Conservation (phyloP, 805 yeast species). For the Lipomyces yamanashiensis region DNA sequence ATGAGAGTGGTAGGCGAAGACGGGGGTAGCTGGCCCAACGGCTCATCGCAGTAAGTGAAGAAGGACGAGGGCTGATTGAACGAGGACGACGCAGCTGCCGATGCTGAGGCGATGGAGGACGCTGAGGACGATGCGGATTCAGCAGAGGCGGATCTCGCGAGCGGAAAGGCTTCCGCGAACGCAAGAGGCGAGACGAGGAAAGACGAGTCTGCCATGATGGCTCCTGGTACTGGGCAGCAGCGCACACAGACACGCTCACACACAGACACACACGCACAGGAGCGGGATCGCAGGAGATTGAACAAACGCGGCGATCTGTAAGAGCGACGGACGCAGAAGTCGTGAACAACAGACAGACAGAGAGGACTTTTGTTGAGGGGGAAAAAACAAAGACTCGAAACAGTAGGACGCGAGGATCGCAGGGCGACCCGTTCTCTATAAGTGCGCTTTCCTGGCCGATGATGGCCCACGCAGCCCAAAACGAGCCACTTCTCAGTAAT, state of each 20-base stretch:
- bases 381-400: not conserved
- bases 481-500: too few relatives aligned
- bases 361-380: not conserved
- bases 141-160: slow-evolving; percentile 12
- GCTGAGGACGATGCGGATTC: slow-evolving; percentile 1
- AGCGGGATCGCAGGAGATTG: too few relatives aligned
- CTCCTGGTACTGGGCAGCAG: not conserved
- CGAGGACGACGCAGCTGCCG: too few relatives aligned
- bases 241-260: not conserved
- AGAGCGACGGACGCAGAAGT: too few relatives aligned
- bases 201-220: not conserved
- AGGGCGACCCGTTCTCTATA: not conserved
- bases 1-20: slow-evolving; percentile 12
- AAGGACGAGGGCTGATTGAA: not conserved
- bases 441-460: not conserved
- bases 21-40: slow-evolving; percentile 4
- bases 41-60: not conserved
- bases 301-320: too few relatives aligned
- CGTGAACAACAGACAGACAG: too few relatives aligned
- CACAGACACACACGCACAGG: too few relatives aligned
- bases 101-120: not conserved
- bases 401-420: not conserved
- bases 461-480: too few relatives aligned
- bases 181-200: slow-evolving; percentile 9
- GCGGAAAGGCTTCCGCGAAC: slow-evolving; percentile 4